Evolutionary conservation across 73 alveolate species (phyloP), one percentile per base, ranked within the genome.

Genomic region (Paramecium tetraurelia): DNA sequence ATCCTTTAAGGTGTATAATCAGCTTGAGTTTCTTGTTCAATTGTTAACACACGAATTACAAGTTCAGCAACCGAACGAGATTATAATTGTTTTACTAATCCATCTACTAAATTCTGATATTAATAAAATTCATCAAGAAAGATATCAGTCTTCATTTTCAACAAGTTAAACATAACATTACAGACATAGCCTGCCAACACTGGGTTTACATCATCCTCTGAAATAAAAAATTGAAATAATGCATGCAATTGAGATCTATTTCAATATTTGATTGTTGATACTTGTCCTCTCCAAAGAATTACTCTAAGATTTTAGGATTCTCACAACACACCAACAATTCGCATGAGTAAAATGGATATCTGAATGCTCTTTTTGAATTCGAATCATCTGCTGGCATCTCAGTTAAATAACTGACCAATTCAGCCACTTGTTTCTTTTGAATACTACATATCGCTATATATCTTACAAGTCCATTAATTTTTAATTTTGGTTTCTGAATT

Each of bases 271-370:
- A 40, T 7, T 40, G 8, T 31, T 33, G 18, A n/a, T 80, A 33
- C 70, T 41, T 41, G 21, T 80, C 90, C 24, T 80, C 33, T 38
- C 63, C 63, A 80, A 80, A 80, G 38, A 80, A 80, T 22, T 11
- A 80, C 24, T 80, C 90, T 8, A 24, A 24, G 20, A 80, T 63
- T 27, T 80, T 80, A 43, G 76, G 70, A 18, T 16, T 80, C 38
- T 80, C 76, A 75, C 87, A 75, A 48, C 90, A 80, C 1, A 27
- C 40, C 20, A 80, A 46, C 6, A 80, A 46, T 63, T 80, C 90
- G 8, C 76, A 80, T 38, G 90, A 21, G 43, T 80, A 80, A 35
- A 80, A 80, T 80, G 90, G 90, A 72, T 72, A 72, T 72, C 63
- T 31, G 43, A 80, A 80, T 7, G 41, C 35, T 80, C 90, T 80